These are phyloP conservation scores for Xylaria sp. DNA, from an alignment of 2,329 filamentous ascomycete genomes.

Conservation along the genomic window DNA sequence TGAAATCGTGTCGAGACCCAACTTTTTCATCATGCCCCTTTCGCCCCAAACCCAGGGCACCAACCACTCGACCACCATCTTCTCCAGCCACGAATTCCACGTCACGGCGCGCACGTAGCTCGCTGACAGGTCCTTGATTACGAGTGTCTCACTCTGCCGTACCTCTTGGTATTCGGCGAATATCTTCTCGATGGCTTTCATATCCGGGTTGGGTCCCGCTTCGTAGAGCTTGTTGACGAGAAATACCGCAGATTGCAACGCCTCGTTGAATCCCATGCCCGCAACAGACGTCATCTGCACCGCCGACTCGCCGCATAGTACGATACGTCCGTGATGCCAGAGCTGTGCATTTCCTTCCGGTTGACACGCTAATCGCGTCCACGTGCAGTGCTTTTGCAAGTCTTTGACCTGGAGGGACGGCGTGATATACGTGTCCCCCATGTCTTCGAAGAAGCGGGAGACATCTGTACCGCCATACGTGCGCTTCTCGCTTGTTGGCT, in stretches of 20 bases:
- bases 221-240: slow-evolving; percentile 16
- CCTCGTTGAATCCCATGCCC: slow-evolving; percentile 17
- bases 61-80: slow-evolving; percentile 14
- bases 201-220: background rate
- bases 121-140: slow-evolving; percentile 8
- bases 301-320: slow-evolving; percentile 14
- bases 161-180: slow-evolving; percentile 15
- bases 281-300: slow-evolving; percentile 16
- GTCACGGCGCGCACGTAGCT: slow-evolving; percentile 11
- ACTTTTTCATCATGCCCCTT: background rate
- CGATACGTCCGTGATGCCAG: slow-evolving; percentile 15
- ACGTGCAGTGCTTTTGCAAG: slow-evolving; percentile 13
- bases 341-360: slow-evolving; percentile 13
- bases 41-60: slow-evolving; percentile 7
- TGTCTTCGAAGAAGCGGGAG: slow-evolving; percentile 14
- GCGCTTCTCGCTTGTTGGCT: slow-evolving; percentile 5
- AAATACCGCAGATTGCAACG: slow-evolving; percentile 12
- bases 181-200: slow-evolving; percentile 1
- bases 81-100: slow-evolving; percentile 15
- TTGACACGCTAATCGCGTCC: slow-evolving; percentile 15
- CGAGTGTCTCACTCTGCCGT: slow-evolving; percentile 11
- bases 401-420: slow-evolving; percentile 12
- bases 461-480: slow-evolving; percentile 14
- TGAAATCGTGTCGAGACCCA: slow-evolving; percentile 2
- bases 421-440: slow-evolving; percentile 18